Evolutionary conservation across 1,284 basidiomycete species (phyloP), one percentile per base, ranked within the genome.

Genomic region (Boletus hoseneyae): DNA sequence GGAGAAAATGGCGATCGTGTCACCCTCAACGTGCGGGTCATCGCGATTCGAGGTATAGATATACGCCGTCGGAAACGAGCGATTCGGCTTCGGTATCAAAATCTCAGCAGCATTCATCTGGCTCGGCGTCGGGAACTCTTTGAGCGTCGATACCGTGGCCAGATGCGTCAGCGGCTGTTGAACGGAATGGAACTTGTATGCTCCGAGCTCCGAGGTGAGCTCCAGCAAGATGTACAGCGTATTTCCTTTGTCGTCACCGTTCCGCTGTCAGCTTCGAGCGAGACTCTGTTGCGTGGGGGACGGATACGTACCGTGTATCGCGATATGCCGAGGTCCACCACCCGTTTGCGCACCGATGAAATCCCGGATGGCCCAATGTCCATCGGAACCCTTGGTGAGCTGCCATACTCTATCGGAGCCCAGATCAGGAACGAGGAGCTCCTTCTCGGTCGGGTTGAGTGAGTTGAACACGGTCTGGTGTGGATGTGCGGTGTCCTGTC

Each of bases 401-500:
- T 79, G 73, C 64, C 75, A 79, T n/a, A 85, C 74, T 47, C 73
- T 74, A 61, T 90, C 87, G 2, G 78, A 71, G 10, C 87, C 87
- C 3, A 90, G 70, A 62, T 90, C 86, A 1, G 87, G 82, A 2
- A 90, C 74, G 18, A 90, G 70, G 10, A 90, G 66, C 56, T 88
- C 85, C n/a, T 57, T 52, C 19, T 73, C 65, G 58, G 45, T 67
- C 60, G 47, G 63, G 64, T 41, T 57, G 11, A 59, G 40, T 3
- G 70, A 56, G 42, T 73, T 70, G 40, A 78, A 58, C 47, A 76
- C 60, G 30, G 80, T 76, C 59, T 90, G 83, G 64, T 90, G 87
- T 0, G 84, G 82, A 61, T 90, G 87, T 3, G 87, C 73, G 3
- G 65, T 65, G 49, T 77, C 73, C 59, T 90, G 87, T 30, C 87